phyloP scores from a whole-genome alignment of 1,284 basidiomycete species.

The Ceratobasidium sp. region DNA sequence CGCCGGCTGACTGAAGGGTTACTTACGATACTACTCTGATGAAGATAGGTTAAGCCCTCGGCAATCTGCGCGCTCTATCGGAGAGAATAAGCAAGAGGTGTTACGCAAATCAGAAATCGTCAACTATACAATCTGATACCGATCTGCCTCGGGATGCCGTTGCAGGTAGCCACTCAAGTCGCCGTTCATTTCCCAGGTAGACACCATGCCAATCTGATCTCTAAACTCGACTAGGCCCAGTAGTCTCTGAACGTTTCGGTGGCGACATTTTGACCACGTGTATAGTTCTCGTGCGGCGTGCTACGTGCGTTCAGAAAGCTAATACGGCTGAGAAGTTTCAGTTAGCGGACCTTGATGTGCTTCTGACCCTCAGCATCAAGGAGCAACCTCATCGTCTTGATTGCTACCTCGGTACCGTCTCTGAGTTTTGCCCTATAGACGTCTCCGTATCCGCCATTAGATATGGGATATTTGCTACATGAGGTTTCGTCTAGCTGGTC shows the following conservation, averaged over 20 bases:
- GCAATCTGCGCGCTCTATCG: background rate
- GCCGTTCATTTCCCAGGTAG: background rate
- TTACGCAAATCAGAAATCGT: background rate
- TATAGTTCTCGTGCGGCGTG: constrained; percentile 12
- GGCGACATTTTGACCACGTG: constrained; percentile 13
- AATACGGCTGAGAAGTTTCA: background rate
- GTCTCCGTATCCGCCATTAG: background rate
- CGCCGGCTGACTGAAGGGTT: background rate
- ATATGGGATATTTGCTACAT: background rate
- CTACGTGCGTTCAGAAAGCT: background rate
- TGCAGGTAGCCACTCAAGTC: background rate
- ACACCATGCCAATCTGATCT: constrained; percentile 7
- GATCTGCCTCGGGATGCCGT: background rate
- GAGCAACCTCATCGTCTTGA: constrained; percentile 6
- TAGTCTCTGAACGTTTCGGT: background rate
- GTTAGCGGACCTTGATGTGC: background rate
- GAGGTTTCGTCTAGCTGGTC: background rate
- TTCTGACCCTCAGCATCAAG: background rate
- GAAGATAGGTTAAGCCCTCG: background rate
- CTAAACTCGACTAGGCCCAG: constrained; percentile 11
- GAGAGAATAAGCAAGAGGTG: background rate
- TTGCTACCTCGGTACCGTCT: background rate
- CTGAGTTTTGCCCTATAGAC: background rate
- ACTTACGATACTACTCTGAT: background rate
- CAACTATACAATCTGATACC: background rate